These are phyloP conservation scores for Pleurotus cornucopiae DNA, from an alignment of 768 basidiomycete genomes.

Conservation along the genomic window DNA sequence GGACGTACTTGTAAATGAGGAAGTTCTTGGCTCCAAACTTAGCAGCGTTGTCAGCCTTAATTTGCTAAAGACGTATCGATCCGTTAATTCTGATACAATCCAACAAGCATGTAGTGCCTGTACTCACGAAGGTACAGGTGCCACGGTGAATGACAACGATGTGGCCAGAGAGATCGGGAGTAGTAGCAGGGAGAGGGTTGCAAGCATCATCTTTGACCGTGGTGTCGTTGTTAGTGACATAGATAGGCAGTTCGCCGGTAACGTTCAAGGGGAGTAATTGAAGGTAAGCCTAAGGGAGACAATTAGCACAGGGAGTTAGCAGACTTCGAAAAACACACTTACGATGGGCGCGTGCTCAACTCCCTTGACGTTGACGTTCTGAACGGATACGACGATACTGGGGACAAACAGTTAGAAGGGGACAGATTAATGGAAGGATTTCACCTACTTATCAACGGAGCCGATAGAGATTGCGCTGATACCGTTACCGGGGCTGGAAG, in stretches of 20 bases:
- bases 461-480: slow-evolving; percentile 53
- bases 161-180: slow-evolving; percentile 49
- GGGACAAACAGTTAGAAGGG: not conserved
- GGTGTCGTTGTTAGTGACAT: slow-evolving; percentile 52
- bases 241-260: slow-evolving; percentile 45
- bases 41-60: slow-evolving; percentile 49
- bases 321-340: not conserved
- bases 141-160: slow-evolving; percentile 58
- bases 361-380: slow-evolving; percentile 49
- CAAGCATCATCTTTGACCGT: slow-evolving; percentile 57
- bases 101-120: not conserved
- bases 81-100: no score
- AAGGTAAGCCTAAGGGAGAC: slow-evolving; percentile 34
- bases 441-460: slow-evolving; percentile 47
- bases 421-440: not conserved
- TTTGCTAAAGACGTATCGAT: slow-evolving; percentile 21
- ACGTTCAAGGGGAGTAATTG: slow-evolving; percentile 43
- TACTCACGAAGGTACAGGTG: slow-evolving; percentile 48
- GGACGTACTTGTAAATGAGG: slow-evolving; percentile 51
- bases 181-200: slow-evolving; percentile 44
- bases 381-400: slow-evolving; percentile 53
- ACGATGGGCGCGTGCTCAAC: slow-evolving; percentile 43
- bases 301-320: no score
- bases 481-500: slow-evolving; percentile 47
- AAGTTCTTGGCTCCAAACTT: slow-evolving; percentile 46